phyloP scores from a whole-genome alignment of 2,329 filamentous ascomycete genomes.

The Fusarium sp. region DNA sequence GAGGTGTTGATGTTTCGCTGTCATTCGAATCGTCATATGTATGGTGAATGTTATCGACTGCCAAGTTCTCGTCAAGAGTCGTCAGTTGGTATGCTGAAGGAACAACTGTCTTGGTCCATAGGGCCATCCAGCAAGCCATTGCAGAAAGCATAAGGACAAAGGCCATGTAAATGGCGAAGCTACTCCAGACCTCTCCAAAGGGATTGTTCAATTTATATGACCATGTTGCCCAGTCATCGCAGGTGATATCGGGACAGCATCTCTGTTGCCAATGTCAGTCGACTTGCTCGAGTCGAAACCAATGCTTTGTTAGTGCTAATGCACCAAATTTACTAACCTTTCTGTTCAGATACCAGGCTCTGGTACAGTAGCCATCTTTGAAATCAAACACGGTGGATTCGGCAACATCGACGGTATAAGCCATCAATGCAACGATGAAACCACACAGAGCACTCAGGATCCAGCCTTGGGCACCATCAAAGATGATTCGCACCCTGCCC shows the following conservation, averaged over 20 bases:
- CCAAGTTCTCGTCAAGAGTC: constrained; percentile 93
- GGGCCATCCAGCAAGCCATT: constrained; percentile 80
- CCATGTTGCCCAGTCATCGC: constrained; percentile 69
- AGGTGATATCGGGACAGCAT: constrained; percentile 68
- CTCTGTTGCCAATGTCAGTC: constrained; percentile 51
- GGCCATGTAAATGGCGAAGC: constrained; percentile 80
- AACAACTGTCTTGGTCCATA: constrained; percentile 93
- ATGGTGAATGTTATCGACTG: constrained; percentile 66
- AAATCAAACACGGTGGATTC: constrained; percentile 89
- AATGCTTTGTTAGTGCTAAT: background rate
- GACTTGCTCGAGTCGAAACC: background rate
- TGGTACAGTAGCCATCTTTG: constrained; percentile 87
- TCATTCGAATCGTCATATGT: constrained; percentile 56
- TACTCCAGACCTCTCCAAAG: constrained; percentile 70
- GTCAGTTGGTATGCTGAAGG: constrained; percentile 88
- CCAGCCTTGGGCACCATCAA: constrained; percentile 94
- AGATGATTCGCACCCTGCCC: constrained; percentile 79
- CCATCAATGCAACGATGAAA: constrained; percentile 83
- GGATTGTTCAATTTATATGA: constrained; percentile 61
- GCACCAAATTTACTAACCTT: constrained; percentile 60
- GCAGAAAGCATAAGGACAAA: constrained; percentile 78
- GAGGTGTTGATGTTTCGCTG: constrained; percentile 61
- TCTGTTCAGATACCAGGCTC: constrained; percentile 78
- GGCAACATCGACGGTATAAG: constrained; percentile 89
- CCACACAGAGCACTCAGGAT: constrained; percentile 91